These are phyloP conservation scores for Sarocladium kiliense DNA, from an alignment of 2,329 filamentous ascomycete species.

Conservation along the genomic window DNA sequence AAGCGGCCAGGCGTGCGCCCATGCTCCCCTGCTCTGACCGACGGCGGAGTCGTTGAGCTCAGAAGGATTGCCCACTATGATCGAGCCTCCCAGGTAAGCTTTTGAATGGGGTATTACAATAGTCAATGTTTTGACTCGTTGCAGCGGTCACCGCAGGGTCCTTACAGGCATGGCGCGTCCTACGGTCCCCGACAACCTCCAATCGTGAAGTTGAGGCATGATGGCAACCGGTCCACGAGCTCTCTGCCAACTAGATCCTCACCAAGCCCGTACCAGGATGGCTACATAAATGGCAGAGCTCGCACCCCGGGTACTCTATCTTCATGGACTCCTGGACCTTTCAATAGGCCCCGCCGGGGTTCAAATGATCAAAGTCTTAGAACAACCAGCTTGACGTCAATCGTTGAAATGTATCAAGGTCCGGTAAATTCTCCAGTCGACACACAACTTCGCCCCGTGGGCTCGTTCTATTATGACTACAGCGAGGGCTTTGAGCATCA, in stretches of 20 bases:
- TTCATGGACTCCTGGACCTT: conserved; percentile 20
- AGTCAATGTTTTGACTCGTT: background rate
- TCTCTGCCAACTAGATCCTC: conserved; percentile 30
- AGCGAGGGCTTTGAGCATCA: conserved; percentile 42
- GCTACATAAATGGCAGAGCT: conserved; percentile 18
- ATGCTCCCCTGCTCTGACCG: conserved; percentile 43
- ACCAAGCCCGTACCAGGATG: conserved; percentile 18
- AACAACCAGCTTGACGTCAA: conserved; percentile 44
- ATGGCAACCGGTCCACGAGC: conserved; percentile 34
- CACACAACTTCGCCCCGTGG: conserved; percentile 22
- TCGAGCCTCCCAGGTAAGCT: conserved; percentile 37
- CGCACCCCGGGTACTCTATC: conserved; percentile 31
- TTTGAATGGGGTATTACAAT: background rate
- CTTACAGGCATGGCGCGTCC: conserved; percentile 32
- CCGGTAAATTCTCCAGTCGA: conserved; percentile 20
- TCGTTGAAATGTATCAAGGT: conserved; percentile 42
- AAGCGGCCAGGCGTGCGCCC: conserved; percentile 48
- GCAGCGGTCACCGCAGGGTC: conserved; percentile 41
- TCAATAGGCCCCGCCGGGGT: conserved; percentile 26
- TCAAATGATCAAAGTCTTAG: conserved; percentile 34
- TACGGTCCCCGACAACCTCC: conserved; percentile 29
- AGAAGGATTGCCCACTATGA: conserved; percentile 46
- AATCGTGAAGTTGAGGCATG: conserved; percentile 33
- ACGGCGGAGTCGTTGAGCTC: conserved; percentile 43
- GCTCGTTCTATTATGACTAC: conserved; percentile 48